These are phyloP conservation scores for Akanthomyces lecanii DNA, from an alignment of 2,329 filamentous ascomycete species.

Conservation along the genomic window DNA sequence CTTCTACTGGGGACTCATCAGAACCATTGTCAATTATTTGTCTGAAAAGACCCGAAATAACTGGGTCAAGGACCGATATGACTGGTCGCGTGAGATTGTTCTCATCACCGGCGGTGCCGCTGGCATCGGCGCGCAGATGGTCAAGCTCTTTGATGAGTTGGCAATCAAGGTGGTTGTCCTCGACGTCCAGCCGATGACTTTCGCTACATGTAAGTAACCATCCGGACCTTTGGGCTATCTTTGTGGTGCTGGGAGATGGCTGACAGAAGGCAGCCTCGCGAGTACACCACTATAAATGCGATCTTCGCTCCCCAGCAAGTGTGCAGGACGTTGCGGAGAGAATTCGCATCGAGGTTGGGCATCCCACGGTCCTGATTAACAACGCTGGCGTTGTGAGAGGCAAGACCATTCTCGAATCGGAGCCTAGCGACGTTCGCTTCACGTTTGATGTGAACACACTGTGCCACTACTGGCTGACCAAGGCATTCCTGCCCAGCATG, in stretches of 20 bases:
- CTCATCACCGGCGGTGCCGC: conserved; percentile 71
- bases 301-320: conserved; percentile 57
- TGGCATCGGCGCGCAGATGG: conserved; percentile 67
- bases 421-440: conserved; percentile 56
- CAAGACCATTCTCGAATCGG: conserved; percentile 55
- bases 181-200: conserved; percentile 62
- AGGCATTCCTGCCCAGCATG: conserved; percentile 66
- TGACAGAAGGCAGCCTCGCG: conserved; percentile 35
- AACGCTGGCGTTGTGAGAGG: conserved; percentile 64
- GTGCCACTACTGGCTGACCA: conserved; percentile 61
- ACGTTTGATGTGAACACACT: conserved; percentile 70
- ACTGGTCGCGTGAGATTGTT: conserved; percentile 66
- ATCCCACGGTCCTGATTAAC: conserved; percentile 68
- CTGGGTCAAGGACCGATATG: conserved; percentile 43
- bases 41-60: conserved; percentile 34
- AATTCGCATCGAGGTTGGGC: conserved; percentile 54
- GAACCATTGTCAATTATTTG: conserved; percentile 28
- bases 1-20: conserved; percentile 29
- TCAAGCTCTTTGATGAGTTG: conserved; percentile 58
- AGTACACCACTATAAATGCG: conserved; percentile 66
- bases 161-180: conserved; percentile 66
- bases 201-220: conserved; percentile 38
- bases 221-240: no score
- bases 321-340: conserved; percentile 48
- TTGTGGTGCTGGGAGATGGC: neutral